Evolutionary conservation across 352 stramenopile genomes (phyloP).

Genomic region (Phytopythium aichiense): DNA sequence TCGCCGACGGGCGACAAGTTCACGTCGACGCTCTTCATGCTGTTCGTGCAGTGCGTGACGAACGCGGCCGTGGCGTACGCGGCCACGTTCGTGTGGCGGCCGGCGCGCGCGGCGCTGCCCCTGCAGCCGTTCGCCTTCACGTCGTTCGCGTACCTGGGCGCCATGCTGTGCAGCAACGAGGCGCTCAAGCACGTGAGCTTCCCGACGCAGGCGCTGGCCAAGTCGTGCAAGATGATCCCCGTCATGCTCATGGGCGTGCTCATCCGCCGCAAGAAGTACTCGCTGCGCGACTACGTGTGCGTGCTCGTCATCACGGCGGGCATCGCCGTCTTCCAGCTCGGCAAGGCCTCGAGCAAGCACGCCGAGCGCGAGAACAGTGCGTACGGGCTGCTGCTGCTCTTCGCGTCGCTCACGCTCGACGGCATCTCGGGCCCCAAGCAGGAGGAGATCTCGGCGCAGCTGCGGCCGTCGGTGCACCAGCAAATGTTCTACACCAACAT

Average conservation of each 20-base stretch:
- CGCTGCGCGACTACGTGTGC: constrained; percentile 85
- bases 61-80: constrained; percentile 84
- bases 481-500: constrained; percentile 91
- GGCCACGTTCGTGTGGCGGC: constrained; percentile 84
- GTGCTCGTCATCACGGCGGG: constrained; percentile 88
- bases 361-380: constrained; percentile 84
- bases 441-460: constrained; percentile 79
- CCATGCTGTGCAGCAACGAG: constrained; percentile 92
- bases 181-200: constrained; percentile 95
- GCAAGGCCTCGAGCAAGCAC: constrained; percentile 72
- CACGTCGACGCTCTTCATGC: constrained; percentile 89
- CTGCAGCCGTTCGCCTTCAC: constrained; percentile 84
- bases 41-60: constrained; percentile 91
- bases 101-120: constrained; percentile 59
- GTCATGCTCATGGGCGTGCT: constrained; percentile 94
- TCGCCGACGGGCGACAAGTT: constrained; percentile 83
- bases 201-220: constrained; percentile 97
- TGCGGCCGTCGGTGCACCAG: constrained; percentile 83
- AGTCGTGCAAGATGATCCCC: constrained; percentile 99
- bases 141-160: constrained; percentile 86
- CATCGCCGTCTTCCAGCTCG: constrained; percentile 90
- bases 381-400: constrained; percentile 86
- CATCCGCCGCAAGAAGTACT: constrained; percentile 91
- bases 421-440: constrained; percentile 96
- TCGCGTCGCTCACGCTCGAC: constrained; percentile 93